Evolutionary conservation across 352 stramenopile genomes (phyloP).

Genomic region (Pythium vanterpoolii): DNA sequence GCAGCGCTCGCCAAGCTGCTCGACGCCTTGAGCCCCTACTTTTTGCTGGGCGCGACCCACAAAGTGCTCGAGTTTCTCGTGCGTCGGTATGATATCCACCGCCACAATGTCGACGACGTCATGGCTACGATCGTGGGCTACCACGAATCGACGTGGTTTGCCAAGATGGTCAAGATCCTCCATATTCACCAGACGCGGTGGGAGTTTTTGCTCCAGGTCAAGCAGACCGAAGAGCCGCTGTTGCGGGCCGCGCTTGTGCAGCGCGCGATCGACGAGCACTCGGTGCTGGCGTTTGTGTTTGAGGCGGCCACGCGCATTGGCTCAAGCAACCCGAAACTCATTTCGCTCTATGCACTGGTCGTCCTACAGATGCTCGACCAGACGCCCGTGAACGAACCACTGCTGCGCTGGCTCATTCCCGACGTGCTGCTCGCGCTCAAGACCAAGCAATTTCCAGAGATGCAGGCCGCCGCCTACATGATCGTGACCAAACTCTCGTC

Average conservation of each 20-base stretch:
- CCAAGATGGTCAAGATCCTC: slow-evolving; percentile 79
- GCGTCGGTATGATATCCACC: slow-evolving; percentile 85
- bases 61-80: slow-evolving; percentile 90
- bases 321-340: slow-evolving; percentile 66
- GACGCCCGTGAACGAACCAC: slow-evolving; percentile 54
- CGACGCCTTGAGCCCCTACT: slow-evolving; percentile 81
- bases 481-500: slow-evolving; percentile 80
- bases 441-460: slow-evolving; percentile 57
- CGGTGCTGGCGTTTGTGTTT: slow-evolving; percentile 78
- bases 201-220: slow-evolving; percentile 81
- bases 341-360: slow-evolving; percentile 83
- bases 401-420: slow-evolving; percentile 77
- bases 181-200: slow-evolving; percentile 76
- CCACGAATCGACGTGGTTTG: slow-evolving; percentile 85
- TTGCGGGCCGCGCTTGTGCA: slow-evolving; percentile 69
- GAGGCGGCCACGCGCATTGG: slow-evolving; percentile 54
- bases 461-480: slow-evolving; percentile 84
- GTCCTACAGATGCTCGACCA: slow-evolving; percentile 80
- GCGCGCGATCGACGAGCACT: slow-evolving; percentile 67
- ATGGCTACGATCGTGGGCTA: slow-evolving; percentile 83
- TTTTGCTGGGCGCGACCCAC: slow-evolving; percentile 71
- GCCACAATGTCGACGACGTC: slow-evolving; percentile 81
- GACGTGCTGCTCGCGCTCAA: slow-evolving; percentile 73
- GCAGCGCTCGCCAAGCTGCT: slow-evolving; percentile 62
- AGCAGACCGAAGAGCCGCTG: slow-evolving; percentile 62